Evolutionary conservation across 2,329 filamentous ascomycete genomes (phyloP), one percentile per base, ranked within the genome.

Genomic region (Neurospora sp.): DNA sequence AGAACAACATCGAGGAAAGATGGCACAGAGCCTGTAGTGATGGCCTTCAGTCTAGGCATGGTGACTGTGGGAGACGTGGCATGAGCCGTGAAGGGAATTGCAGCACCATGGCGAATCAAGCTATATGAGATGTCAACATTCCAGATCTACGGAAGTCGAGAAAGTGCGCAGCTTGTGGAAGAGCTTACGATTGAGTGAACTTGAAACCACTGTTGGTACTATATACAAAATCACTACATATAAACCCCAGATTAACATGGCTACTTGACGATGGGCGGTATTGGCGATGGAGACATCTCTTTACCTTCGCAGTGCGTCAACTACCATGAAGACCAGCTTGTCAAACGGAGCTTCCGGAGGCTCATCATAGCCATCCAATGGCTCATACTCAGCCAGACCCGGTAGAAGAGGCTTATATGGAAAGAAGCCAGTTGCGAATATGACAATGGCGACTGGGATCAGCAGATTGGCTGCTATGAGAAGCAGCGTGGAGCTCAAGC

Each of bases 1-100:
- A 99, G 86, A 72, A 99, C 97, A 17, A 97, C 91, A 79, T 99
- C 96, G 71, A 98, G 88, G 79, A 99, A 99, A 2, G 95, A 98
- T 3, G 96, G 96, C n/a, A 97, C 96, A 1, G 95, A 97, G 72
- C 96, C 96, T 1, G 96, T 98, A 0, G 96, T 99, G 73, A 99
- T 93, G 67, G 96, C 93, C 82, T 99, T 99, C 76, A 99, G 89
- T 72, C 95, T 90, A 57, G 96, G 96, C 96, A 99, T 98, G 19
- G 96, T 99, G 72, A 99, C 95, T 8, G 96, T 99, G 1, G 96
- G 96, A 68, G 96, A 93, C n/a, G 92, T 91, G 19, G 96, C 96
- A 85, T 97, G 91, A 40, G 95, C 95, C 39, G 96, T 99, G 79
- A 97, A 99, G 3, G 96, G 96, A 43, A 98, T 84, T 6, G 96